Base-by-base conservation (phyloP, 2,329 filamentous ascomycete species). In the Fusarium odoratissimum region DNA sequence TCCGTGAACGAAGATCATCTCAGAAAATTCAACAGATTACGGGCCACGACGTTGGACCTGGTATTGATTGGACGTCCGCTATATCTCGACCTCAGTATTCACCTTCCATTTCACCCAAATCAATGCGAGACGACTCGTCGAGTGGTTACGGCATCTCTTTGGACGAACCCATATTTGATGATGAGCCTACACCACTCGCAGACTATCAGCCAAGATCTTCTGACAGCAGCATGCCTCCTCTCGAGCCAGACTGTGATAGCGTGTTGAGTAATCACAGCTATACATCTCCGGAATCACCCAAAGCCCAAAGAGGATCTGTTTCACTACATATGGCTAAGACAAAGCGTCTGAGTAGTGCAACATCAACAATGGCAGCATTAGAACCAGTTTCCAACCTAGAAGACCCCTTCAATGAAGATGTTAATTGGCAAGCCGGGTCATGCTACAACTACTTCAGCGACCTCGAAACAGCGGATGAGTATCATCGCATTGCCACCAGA, bases 11-110 rank as follows among this genome's bases (percentile, higher is more conserved):
- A 14, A 76, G 78, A 3, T 82, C 83, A 0, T 79, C 80, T 1
- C 76, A 78, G 46, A 86, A 86, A 76, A 78, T 85, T 45, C 79
- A 80, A 38, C 82, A 84, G 71, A 78, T 86, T 19, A 85, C 79
- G 9, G 84, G 84, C 3, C 77, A 82, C 33, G 81, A 83, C 44
- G 48, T 85, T n/a, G 77, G 79, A 51, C 67, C 79, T 23, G 52
- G 51, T 23, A 46, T 67, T 19, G 75, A 77, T 49, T 76, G 73
- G 67, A 59, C 60, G 8, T 31, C 67, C 23, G 41, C 71, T 60
- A 33, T 58, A 46, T 30, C 55, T 38, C 28, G 60, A 33, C 30
- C 41, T 41, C 60, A 42, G 38, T 65, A 73, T 56, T 77, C 69
- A 19, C 72, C 73, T 12, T 72, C 66, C 30, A 58, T 73, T 19